These are phyloP conservation scores for Eudorina sp. DNA, from an alignment of 139 green algal species.

Conservation along the genomic window DNA sequence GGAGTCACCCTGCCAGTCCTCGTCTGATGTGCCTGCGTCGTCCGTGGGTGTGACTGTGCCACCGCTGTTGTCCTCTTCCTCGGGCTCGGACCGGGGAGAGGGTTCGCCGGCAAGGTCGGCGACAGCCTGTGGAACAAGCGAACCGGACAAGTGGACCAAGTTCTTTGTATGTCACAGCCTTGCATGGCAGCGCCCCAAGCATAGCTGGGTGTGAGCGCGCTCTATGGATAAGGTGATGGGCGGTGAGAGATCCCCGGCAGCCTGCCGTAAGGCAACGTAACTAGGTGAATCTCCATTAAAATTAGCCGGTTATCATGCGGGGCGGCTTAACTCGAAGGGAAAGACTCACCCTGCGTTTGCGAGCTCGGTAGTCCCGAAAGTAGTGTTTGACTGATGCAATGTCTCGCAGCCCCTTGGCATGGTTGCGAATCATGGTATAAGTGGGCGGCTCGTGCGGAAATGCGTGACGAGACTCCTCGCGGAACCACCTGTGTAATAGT, in stretches of 20 bases:
- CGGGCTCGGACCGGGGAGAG: background rate
- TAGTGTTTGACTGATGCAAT: constrained; percentile 14
- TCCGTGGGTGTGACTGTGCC: background rate
- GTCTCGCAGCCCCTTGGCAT: constrained; percentile 34
- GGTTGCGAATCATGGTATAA: constrained; percentile 35
- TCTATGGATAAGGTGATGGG: no score
- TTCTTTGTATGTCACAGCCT: background rate
- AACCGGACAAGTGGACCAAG: background rate
- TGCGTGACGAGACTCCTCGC: background rate
- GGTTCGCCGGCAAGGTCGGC: constrained; percentile 13
- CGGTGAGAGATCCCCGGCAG: no score
- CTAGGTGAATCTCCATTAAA: no score
- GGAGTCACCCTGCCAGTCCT: constrained; percentile 11
- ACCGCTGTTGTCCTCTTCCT: constrained; percentile 8
- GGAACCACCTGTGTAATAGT: background rate
- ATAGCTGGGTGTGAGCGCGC: no score
- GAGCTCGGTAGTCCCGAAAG: constrained; percentile 30
- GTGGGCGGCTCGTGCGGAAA: constrained; percentile 29
- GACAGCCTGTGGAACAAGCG: background rate
- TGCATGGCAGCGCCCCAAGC: no score
- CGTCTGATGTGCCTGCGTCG: background rate
- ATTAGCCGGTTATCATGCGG: no score
- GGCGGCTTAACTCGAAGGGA: no score
- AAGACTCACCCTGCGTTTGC: constrained; percentile 29
- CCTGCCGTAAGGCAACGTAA: no score